These are phyloP conservation scores for Avena insularis DNA, from an alignment of 176 grass and related monocot species.

Conservation along the genomic window DNA sequence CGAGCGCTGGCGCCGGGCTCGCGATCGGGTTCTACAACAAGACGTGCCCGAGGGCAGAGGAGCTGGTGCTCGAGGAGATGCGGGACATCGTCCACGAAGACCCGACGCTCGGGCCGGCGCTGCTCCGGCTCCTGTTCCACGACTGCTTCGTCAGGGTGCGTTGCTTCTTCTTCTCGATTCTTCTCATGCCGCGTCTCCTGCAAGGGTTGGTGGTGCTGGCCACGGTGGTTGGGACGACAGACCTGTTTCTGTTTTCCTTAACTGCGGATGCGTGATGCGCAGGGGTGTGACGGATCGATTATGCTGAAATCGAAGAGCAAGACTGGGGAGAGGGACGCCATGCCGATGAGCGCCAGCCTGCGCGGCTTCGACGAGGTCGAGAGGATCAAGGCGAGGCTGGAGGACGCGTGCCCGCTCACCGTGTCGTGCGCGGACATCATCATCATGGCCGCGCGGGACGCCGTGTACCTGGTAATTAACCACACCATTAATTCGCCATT, in stretches of 20 bases:
- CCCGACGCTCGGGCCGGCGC: slow-evolving; percentile 45
- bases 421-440: slow-evolving; percentile 75
- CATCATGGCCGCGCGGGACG: slow-evolving; percentile 63
- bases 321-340: slow-evolving; percentile 49
- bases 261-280: background rate
- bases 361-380: slow-evolving; percentile 58
- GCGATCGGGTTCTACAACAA: slow-evolving; percentile 54
- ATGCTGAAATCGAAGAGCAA: slow-evolving; percentile 42
- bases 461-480: slow-evolving; percentile 53
- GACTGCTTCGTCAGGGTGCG: slow-evolving; percentile 72
- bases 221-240: background rate
- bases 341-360: slow-evolving; percentile 34
- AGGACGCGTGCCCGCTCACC: slow-evolving; percentile 56
- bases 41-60: slow-evolving; percentile 53
- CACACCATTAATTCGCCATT: background rate
- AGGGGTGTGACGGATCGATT: slow-evolving; percentile 68
- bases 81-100: slow-evolving; percentile 30
- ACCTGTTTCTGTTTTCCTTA: background rate
- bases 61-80: slow-evolving; percentile 62
- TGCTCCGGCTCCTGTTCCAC: slow-evolving; percentile 65
- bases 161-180: background rate
- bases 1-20: slow-evolving; percentile 31
- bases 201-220: background rate
- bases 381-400: slow-evolving; percentile 63
- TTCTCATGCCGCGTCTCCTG: background rate